These are phyloP conservation scores for Aristolochia fimbriata DNA, from an alignment of 164 flowering plant genomes.

Conservation along the genomic window DNA sequence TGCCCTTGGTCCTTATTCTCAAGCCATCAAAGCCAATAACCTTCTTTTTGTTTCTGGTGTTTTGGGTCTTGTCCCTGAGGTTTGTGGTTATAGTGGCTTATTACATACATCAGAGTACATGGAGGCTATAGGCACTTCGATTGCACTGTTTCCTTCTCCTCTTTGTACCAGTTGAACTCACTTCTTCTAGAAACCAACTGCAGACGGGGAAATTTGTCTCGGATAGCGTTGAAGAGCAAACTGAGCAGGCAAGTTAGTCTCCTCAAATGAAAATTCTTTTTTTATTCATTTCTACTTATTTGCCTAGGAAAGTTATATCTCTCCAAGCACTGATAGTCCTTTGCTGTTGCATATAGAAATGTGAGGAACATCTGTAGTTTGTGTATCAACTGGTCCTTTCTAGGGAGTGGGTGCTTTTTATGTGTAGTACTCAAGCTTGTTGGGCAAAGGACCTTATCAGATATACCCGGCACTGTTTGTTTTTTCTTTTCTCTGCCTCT, in stretches of 20 bases:
- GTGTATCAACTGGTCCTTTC: too few species aligned
- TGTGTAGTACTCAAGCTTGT: too few species aligned
- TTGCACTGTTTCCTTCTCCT: background rate
- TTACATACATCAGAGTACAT: background rate
- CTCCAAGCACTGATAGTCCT: too few species aligned
- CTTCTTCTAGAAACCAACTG: conserved; percentile 7
- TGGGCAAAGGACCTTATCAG: background rate
- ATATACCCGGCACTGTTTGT: background rate
- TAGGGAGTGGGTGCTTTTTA: too few species aligned
- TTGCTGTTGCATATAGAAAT: too few species aligned
- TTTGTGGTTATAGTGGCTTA: conserved; percentile 9
- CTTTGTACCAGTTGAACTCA: background rate
- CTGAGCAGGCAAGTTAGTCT: conserved; percentile 65
- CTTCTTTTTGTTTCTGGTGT: conserved; percentile 79
- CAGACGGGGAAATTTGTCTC: conserved; percentile 90
- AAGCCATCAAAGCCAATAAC: conserved; percentile 83
- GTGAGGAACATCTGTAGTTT: too few species aligned
- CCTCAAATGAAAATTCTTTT: background rate
- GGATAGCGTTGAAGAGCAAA: conserved; percentile 83
- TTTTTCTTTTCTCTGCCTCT: background rate
- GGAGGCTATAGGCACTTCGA: too few species aligned
- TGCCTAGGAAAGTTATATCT: too few species aligned
- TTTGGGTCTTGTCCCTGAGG: conserved; percentile 94
- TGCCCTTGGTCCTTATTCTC: conserved; percentile 94
- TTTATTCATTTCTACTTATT: too few species aligned